Conservation (phyloP, 345 rosid genomes). For the Bruguiera gymnorhiza region DNA sequence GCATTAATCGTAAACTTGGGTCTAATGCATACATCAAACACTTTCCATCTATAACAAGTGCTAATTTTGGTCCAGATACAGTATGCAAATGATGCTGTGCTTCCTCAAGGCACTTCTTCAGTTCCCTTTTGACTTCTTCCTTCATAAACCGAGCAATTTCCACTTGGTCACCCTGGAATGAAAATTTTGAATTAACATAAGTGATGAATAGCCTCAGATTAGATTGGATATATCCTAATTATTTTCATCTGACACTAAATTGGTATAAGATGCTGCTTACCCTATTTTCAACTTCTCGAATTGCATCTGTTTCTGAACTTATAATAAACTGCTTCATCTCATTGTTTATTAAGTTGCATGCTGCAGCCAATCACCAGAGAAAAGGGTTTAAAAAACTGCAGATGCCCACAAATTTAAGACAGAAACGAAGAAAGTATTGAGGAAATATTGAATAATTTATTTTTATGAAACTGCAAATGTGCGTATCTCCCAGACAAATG, state of each 20-base stretch:
- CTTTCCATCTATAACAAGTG: slow-evolving; percentile 93
- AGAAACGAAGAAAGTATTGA: background rate
- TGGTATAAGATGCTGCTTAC: slow-evolving; percentile 39
- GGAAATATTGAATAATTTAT: background rate
- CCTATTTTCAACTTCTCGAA: slow-evolving; percentile 85
- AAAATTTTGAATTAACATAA: slow-evolving; percentile 8
- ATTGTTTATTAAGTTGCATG: slow-evolving; percentile 96
- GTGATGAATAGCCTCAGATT: background rate
- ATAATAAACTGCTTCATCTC: slow-evolving; percentile 92
- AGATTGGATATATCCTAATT: slow-evolving; percentile 10
- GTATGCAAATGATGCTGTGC: slow-evolving; percentile 57
- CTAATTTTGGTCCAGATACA: slow-evolving; percentile 69
- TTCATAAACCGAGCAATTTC: slow-evolving; percentile 85
- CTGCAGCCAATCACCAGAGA: slow-evolving; percentile 46
- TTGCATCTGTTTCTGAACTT: slow-evolving; percentile 88
- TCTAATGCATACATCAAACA: slow-evolving; percentile 96
- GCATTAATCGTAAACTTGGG: slow-evolving; percentile 72
- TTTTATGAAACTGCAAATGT: slow-evolving; percentile 12
- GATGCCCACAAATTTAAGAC: background rate
- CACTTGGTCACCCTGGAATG: slow-evolving; percentile 81
- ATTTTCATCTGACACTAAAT: slow-evolving; percentile 14
- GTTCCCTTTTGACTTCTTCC: slow-evolving; percentile 77
- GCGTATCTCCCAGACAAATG: slow-evolving; percentile 4
- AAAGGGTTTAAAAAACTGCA: slow-evolving; percentile 17
- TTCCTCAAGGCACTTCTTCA: slow-evolving; percentile 79